Evolutionary conservation across 345 rosid genomes (phyloP).

Genomic region (Aquilaria yunnanensis): DNA sequence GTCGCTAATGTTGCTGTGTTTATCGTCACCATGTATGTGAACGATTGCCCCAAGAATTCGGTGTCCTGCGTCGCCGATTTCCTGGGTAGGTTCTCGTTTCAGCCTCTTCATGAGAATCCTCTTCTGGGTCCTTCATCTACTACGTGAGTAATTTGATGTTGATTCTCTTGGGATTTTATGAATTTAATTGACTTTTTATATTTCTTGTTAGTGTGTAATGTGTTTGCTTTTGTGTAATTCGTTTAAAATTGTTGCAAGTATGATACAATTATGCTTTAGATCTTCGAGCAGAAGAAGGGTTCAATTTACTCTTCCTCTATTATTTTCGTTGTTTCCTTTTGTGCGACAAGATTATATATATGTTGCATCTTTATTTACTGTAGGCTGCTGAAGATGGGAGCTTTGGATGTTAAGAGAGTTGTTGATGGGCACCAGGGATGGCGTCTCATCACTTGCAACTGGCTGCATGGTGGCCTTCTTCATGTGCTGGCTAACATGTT

Average conservation of each 20-base stretch:
- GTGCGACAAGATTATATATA: neutral
- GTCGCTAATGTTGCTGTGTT: constrained; percentile 63
- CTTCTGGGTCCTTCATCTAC: constrained; percentile 89
- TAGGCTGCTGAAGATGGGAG: constrained; percentile 84
- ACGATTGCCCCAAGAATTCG: constrained; percentile 77
- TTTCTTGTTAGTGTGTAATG: neutral
- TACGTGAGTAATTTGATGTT: constrained; percentile 39
- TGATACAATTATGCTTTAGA: too few species aligned
- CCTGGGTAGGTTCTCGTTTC: constrained; percentile 89
- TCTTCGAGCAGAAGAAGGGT: too few species aligned
- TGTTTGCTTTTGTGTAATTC: neutral
- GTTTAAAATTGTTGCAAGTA: neutral
- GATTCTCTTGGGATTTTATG: neutral
- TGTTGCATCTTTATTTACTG: constrained; percentile 6
- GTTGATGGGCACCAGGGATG: constrained; percentile 65
- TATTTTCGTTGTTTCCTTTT: neutral
- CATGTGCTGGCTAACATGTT: constrained; percentile 86
- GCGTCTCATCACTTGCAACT: constrained; percentile 79
- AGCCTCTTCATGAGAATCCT: constrained; percentile 83
- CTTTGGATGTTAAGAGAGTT: constrained; percentile 51
- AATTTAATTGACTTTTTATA: neutral
- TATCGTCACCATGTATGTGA: constrained; percentile 81
- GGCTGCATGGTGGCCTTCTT: constrained; percentile 91
- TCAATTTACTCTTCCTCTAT: too few species aligned
- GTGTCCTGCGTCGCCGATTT: constrained; percentile 60